These are phyloP conservation scores for Tolypocladium capitatum DNA, from an alignment of 2,329 filamentous ascomycete genomes.

Conservation along the genomic window DNA sequence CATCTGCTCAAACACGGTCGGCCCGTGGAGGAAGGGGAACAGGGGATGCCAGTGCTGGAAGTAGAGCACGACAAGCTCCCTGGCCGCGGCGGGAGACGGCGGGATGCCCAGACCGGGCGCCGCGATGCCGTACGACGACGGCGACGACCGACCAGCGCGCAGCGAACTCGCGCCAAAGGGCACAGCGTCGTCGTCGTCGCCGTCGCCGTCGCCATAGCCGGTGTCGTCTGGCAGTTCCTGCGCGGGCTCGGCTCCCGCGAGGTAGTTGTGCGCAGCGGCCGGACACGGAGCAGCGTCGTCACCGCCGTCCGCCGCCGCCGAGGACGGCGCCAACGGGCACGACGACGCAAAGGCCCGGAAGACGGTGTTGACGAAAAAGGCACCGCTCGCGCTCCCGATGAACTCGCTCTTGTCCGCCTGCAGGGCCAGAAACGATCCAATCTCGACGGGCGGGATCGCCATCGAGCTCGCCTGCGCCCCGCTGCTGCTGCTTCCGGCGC, in stretches of 20 bases:
- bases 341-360: constrained; percentile 32
- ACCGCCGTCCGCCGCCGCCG: background rate
- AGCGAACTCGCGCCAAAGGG: background rate
- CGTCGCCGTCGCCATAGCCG: background rate
- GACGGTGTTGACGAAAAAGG: constrained; percentile 41
- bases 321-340: constrained; percentile 7
- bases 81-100: constrained; percentile 15
- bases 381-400: constrained; percentile 36
- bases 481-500: background rate
- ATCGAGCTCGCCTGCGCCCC: background rate
- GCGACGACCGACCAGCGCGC: background rate
- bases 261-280: background rate
- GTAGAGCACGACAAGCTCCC: constrained; percentile 31
- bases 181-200: background rate
- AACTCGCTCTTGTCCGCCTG: constrained; percentile 26
- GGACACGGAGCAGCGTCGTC: background rate
- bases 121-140: background rate
- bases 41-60: constrained; percentile 39
- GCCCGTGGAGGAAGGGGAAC: constrained; percentile 38
- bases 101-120: background rate
- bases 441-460: background rate
- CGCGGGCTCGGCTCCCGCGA: background rate
- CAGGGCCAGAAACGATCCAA: background rate
- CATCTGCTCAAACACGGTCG: constrained; percentile 30
- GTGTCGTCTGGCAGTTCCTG: background rate